Conservation (phyloP, 2,329 filamentous ascomycete species). For the Fusarium sp. region DNA sequence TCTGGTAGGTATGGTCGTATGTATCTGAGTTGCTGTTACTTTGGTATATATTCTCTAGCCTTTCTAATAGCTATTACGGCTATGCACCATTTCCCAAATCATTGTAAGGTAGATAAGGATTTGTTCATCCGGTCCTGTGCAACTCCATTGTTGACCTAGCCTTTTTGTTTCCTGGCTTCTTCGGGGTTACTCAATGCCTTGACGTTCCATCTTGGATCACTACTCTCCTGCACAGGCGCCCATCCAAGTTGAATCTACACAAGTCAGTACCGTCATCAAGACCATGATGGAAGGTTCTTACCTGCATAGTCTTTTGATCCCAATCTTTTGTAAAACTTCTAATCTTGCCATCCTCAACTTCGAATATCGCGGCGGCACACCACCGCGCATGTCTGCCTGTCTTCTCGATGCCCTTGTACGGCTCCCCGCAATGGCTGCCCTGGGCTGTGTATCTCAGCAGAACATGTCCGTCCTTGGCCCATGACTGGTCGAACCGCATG, state of each 20-base stretch:
- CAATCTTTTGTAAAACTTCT: constrained; percentile 31
- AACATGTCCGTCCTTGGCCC: constrained; percentile 41
- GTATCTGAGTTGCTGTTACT: accelerated
- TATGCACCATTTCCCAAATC: neutral
- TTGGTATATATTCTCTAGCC: accelerated
- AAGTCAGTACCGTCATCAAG: neutral
- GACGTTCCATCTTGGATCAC: constrained; percentile 40
- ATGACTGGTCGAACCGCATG: constrained; percentile 39
- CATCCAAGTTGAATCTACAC: constrained; percentile 41
- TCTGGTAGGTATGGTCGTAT: neutral
- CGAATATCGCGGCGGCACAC: constrained; percentile 39
- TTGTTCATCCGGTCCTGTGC: neutral
- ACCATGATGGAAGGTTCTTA: neutral
- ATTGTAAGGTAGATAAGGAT: neutral
- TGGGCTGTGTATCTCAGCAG: constrained; percentile 42
- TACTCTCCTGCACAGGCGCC: constrained; percentile 38
- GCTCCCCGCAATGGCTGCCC: constrained; percentile 39
- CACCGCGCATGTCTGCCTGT: constrained; percentile 36
- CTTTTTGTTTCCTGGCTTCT: constrained; percentile 8
- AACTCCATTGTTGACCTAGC: neutral
- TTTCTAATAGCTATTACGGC: too few species aligned
- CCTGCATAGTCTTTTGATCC: constrained; percentile 32
- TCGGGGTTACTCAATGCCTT: constrained; percentile 28
- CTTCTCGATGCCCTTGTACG: constrained; percentile 39
- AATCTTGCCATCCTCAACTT: constrained; percentile 36